Evolutionary conservation across 2,329 filamentous ascomycete genomes (phyloP).

Genomic region (Zymoseptoria crescenta): DNA sequence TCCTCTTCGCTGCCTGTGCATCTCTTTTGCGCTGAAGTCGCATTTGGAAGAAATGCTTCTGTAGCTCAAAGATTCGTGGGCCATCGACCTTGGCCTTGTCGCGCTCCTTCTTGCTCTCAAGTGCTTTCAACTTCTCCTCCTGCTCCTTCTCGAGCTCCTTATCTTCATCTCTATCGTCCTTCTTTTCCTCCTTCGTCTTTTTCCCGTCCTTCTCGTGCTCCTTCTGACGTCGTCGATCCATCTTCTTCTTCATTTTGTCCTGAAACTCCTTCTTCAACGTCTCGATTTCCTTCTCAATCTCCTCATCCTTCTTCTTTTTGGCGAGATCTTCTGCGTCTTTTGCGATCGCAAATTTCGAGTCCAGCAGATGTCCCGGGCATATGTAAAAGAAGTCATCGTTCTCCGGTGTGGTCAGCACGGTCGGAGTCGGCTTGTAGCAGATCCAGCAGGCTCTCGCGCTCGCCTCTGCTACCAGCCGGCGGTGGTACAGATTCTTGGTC

Average conservation of each 20-base stretch:
- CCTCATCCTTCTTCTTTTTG: no score
- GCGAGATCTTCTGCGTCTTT: constrained; percentile 57
- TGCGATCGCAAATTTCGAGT: constrained; percentile 67
- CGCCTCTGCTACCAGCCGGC: constrained; percentile 79
- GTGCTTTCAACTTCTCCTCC: constrained; percentile 36
- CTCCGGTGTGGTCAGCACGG: constrained; percentile 80
- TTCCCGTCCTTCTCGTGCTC: constrained; percentile 50
- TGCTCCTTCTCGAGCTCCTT: constrained; percentile 34
- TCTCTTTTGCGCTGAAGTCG: constrained; percentile 71
- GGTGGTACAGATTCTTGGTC: constrained; percentile 72
- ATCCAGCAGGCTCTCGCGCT: constrained; percentile 78
- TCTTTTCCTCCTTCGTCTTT: constrained; percentile 69
- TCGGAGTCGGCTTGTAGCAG: constrained; percentile 81
- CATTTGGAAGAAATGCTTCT: constrained; percentile 86
- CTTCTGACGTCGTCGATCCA: constrained; percentile 33
- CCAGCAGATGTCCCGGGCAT: constrained; percentile 74
- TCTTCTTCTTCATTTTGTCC: constrained; percentile 40
- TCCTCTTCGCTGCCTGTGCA: constrained; percentile 70
- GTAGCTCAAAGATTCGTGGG: constrained; percentile 73
- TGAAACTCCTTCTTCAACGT: constrained; percentile 44
- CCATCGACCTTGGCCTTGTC: constrained; percentile 58
- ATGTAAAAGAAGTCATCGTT: constrained; percentile 88
- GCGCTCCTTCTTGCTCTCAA: constrained; percentile 46
- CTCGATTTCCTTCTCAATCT: constrained; percentile 42
- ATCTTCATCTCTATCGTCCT: constrained; percentile 56